Evolutionary conservation across 1,139 yeast genomes (phyloP), one percentile per base, ranked within the genome.

Genomic region (Pichia terricola): DNA sequence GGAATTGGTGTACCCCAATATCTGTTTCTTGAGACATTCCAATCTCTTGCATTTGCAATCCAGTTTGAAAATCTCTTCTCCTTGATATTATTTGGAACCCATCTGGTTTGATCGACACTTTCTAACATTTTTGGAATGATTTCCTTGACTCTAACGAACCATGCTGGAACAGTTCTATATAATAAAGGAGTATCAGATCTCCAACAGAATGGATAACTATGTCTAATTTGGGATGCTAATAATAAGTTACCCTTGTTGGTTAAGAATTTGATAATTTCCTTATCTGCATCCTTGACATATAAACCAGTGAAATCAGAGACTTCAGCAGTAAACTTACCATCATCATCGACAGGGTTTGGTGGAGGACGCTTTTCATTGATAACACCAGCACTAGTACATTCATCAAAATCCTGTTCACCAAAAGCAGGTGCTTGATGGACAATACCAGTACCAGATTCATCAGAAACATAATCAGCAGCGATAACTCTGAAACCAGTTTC

Each of bases 1-100:
- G 99, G 99, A 56, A 91, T 81, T 50, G 99, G 99, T 37, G 97
- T 91, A 71, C 99, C 99, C 99, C 99, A 91, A 68, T 91, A 91
- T 68, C 99, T 79, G 72, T 91, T 91, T 75, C 99, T 84, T 26
- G 96, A 88, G 53, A 91, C 77, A 64, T 91, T 91, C 99, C 99
- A 91, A 68, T 91, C 99, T 66, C 99, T 84, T 42, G 98, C 98
- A 59, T 89, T 89, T 55, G 91, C 86, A 64, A 91, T 85, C 99
- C 99, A 91, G 71, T 89, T 91, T 43, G 94, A 78, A 59, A 91
- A 91, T 67, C 99, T 79, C 67, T 94, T 94, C 57, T 88, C 96
- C 68, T 88, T 87, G 58, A 94, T 83, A 58, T 72, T 75, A 50
- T 71, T 70, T 50, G 99, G 99, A 55, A 91, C 97, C 99, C 99